Evolutionary conservation across 163 green algal species (phyloP).

Genomic region (Picocystis sp.): DNA sequence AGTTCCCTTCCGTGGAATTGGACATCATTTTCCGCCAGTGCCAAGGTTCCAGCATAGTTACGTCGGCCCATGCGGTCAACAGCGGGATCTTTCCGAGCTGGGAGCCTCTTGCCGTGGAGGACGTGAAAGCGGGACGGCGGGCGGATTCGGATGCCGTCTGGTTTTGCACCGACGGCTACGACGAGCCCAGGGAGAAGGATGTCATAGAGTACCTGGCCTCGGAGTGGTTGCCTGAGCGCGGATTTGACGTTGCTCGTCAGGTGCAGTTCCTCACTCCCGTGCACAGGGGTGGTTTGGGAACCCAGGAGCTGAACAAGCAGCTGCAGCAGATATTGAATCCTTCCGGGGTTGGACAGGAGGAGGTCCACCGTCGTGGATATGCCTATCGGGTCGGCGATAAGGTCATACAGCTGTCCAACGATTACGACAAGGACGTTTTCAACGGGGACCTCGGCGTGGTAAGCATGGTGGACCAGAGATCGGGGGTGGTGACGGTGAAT

Average conservation of each 20-base stretch:
- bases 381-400: conserved; percentile 37
- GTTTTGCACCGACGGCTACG: no score
- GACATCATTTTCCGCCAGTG: conserved; percentile 16
- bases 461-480: background rate
- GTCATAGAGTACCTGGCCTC: conserved; percentile 22
- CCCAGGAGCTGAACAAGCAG: conserved; percentile 27
- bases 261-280: conserved; percentile 50
- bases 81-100: conserved; percentile 3
- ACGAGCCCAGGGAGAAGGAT: conserved; percentile 1
- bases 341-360: background rate
- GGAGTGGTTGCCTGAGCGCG: conserved; percentile 9
- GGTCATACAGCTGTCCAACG: conserved; percentile 54
- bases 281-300: conserved; percentile 23
- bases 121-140: no score
- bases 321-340: conserved; percentile 50
- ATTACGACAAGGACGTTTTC: conserved; percentile 68
- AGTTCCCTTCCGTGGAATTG: no score
- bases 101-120: no score
- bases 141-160: no score
- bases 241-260: background rate
- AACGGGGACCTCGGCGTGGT: conserved; percentile 66
- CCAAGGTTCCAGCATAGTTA: conserved; percentile 16
- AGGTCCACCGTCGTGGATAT: background rate
- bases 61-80: conserved; percentile 18
- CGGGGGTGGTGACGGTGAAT: conserved; percentile 9